Evolutionary conservation across 495 filamentous ascomycete species (phyloP), one percentile per base, ranked within the genome.

Genomic region (Trichoderma virens): DNA sequence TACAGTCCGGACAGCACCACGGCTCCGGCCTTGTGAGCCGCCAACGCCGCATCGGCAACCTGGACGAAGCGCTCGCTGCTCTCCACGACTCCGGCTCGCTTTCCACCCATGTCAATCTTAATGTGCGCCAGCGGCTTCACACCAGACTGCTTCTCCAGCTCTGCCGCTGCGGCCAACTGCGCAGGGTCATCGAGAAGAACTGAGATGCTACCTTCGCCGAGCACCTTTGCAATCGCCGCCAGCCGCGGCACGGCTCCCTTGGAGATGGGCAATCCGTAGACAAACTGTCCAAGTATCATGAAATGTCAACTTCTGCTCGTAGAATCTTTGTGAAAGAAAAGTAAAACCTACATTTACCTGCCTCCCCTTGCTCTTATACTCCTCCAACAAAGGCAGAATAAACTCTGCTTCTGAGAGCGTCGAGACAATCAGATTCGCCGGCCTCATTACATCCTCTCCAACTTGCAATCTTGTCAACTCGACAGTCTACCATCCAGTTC

Each of bases 31-130:
- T 70, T 66, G 1, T 80, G 77, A 3, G 77, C 75, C 18, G 62
- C 66, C 0, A 88, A 70, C 34, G 61, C 61, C 27, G 34, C 39
- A 8, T 23, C 13, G 1, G 38, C 34, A 2, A 83, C 70, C 32
- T 76, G 78, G 41, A 78, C 71, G 38, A 91, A 66, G 0, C 92
- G 71, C 0, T 71, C 68, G 0, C 72, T 67, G 66, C 88, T 85
- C 11, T 74, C 75, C 0, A 76, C 65, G 0, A 93, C 75, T 31
- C 92, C 92, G 1, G 91, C 91, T 4, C 92, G 88, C 70, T 86
- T 83, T 72, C 87, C 87, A 18, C 89, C 89, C 13, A 88, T 86
- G 72, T 96, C 90, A 16, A 96, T 82, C 65, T 94, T 95, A 67
- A 94, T 73, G 70, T 88, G 93, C 47, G 90, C 72, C 8, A 76